Evolutionary conservation across 1,284 basidiomycete genomes (phyloP), one percentile per base, ranked within the genome.

Genomic region (Naganishia liquefaciens): DNA sequence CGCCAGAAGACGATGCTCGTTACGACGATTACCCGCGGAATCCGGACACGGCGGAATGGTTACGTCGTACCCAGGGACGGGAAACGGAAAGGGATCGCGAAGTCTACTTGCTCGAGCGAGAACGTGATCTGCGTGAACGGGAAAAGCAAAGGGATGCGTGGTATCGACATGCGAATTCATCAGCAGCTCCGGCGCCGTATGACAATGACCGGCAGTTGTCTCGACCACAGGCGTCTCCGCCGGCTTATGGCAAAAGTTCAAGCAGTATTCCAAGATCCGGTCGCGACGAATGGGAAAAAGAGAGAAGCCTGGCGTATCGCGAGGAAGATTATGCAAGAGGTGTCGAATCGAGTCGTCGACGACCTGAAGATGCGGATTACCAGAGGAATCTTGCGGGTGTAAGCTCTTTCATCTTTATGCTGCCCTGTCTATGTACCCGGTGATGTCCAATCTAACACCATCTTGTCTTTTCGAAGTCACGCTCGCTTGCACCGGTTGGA

Each of bases 71-170:
- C 10, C 30, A 52, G 30, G 57, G 47, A 25, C 57, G 57, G 7
- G 37, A 60, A 5, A 23, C 21, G 11, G 57, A 60, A 23, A 27
- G 54, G 23, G 54, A 57, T 25, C 33, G 54, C 30, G 54, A 57
- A 21, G 54, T 60, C 11, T 60, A 60, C 33, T 49, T 37, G 57
- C 46, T 60, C 37, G 57, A 60, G 11, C 44, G 57, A 10, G 57
- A 60, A 40, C 57, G 57, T 6, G 57, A 60, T 19, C 33, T 49
- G 19, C 30, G 57, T 33, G 57, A 60, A 47, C 57, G 57, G 21
- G 46, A 47, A 42, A 23, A 60, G 19, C 46, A 37, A 19, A n/a
- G 40, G 19, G 54, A 55, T 55, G 39, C 54, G 25, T 60, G 57
- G 57, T 50, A 50, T 17, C 30, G 57, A 25, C 57, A 49, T 50